Evolutionary conservation across 1,284 basidiomycete genomes (phyloP).

Genomic region (Apiotrichum akiyoshidainum): DNA sequence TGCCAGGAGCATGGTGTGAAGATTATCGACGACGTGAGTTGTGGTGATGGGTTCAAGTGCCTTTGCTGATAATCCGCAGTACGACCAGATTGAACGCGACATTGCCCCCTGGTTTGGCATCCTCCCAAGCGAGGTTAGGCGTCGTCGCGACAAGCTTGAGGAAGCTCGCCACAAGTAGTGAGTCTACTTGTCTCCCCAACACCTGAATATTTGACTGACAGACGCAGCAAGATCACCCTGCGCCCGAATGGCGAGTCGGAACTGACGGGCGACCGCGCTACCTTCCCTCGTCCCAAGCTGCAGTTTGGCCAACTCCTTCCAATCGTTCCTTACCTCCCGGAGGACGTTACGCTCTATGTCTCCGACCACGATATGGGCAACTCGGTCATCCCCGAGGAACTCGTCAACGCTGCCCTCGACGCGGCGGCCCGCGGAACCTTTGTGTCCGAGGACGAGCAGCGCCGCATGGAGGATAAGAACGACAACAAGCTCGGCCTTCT

Average conservation of each 20-base stretch:
- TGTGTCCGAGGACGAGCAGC: conserved; percentile 33
- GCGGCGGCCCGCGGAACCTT: conserved; percentile 26
- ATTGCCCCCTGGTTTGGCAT: conserved; percentile 47
- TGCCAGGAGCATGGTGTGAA: conserved; percentile 45
- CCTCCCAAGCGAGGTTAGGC: conserved; percentile 36
- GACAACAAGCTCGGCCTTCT: conserved; percentile 6
- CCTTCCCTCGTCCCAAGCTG: conserved; percentile 24
- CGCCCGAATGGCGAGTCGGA: conserved; percentile 27
- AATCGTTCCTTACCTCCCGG: conserved; percentile 36
- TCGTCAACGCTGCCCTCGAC: conserved; percentile 31
- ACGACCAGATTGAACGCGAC: conserved; percentile 47
- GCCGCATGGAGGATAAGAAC: conserved; percentile 7
- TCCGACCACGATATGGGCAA: conserved; percentile 49
- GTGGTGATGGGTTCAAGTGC: not conserved
- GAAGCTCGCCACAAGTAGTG: conserved; percentile 30
- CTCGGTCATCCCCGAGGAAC: conserved; percentile 39
- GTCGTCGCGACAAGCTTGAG: conserved; percentile 28
- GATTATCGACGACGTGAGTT: conserved; percentile 51
- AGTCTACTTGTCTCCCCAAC: conserved; percentile 7
- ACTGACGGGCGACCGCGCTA: conserved; percentile 31
- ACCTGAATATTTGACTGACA: not conserved
- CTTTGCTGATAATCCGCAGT: conserved; percentile 26
- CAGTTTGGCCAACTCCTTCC: conserved; percentile 36
- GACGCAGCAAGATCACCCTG: conserved; percentile 29
- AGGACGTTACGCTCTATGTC: conserved; percentile 33